These are phyloP conservation scores for Pyrus hybrid DNA, from an alignment of 331 rosid genomes.

Conservation along the genomic window DNA sequence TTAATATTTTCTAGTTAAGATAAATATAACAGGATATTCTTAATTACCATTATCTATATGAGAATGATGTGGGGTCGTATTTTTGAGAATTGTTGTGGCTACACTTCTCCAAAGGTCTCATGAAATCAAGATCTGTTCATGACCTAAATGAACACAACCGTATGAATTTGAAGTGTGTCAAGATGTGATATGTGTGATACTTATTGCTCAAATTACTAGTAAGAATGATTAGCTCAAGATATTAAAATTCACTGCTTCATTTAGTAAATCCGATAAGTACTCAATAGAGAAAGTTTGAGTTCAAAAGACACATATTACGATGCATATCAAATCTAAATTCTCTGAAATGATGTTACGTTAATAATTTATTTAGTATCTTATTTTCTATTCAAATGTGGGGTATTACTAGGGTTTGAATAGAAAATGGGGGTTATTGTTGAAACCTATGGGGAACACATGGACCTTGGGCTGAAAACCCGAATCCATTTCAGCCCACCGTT, in stretches of 20 bases:
- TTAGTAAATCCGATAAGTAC: not conserved
- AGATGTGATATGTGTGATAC: not conserved
- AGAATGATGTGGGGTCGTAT: not conserved
- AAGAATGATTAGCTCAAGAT: not conserved
- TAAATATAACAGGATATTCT: not conserved
- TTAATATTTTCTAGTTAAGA: not conserved
- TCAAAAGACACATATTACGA: not conserved
- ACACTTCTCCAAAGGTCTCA: not conserved
- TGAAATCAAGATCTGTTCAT: not conserved
- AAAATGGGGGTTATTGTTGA: too few relatives aligned
- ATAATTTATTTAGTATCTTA: not conserved
- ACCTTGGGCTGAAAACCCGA: too few relatives aligned
- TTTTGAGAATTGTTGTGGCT: not conserved
- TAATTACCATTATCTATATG: not conserved
- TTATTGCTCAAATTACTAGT: not conserved
- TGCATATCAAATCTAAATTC: not conserved
- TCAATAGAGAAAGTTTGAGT: not conserved
- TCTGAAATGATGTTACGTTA: not conserved
- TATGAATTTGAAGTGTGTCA: not conserved
- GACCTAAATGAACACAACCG: not conserved
- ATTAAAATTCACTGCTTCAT: too few relatives aligned
- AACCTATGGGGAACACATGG: too few relatives aligned
- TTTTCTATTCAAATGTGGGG: not conserved
- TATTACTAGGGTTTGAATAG: too few relatives aligned
- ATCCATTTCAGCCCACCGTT: too few relatives aligned